Evolutionary conservation across 2,329 filamentous ascomycete genomes (phyloP).

Genomic region (Fusarium avenaceum): DNA sequence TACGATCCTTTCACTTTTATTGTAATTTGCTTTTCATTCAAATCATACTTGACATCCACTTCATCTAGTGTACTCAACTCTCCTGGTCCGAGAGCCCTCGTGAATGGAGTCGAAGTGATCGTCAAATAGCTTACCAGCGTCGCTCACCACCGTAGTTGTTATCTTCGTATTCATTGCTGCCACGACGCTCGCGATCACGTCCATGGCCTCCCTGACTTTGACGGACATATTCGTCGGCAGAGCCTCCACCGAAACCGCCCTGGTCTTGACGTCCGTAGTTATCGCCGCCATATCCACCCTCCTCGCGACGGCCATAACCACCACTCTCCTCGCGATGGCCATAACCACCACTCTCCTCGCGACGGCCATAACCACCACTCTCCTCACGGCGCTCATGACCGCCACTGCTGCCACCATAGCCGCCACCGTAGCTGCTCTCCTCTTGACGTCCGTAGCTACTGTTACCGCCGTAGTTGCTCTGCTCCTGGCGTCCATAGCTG

Average conservation of each 20-base stretch:
- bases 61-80: not conserved
- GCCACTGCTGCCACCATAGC: slow-evolving; percentile 22
- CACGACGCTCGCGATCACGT: slow-evolving; percentile 24
- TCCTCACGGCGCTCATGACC: slow-evolving; percentile 41
- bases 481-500: not conserved
- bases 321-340: slow-evolving; percentile 42
- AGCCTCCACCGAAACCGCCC: slow-evolving; percentile 46
- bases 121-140: slow-evolving; percentile 41
- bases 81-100: not conserved
- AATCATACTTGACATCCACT: slow-evolving; percentile 9
- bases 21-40: slow-evolving; percentile 16
- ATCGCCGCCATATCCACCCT: slow-evolving; percentile 43
- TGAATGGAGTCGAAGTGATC: not conserved
- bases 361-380: slow-evolving; percentile 38
- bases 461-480: slow-evolving; percentile 28
- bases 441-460: slow-evolving; percentile 14
- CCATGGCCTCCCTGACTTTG: slow-evolving; percentile 39
- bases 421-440: slow-evolving; percentile 33
- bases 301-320: slow-evolving; percentile 35
- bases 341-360: slow-evolving; percentile 42
- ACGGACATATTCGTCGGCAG: slow-evolving; percentile 43
- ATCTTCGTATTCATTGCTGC: slow-evolving; percentile 31
- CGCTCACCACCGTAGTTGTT: slow-evolving; percentile 46
- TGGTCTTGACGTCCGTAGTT: slow-evolving; percentile 50
- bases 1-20: not conserved